Percentiles rank a stretch among this genome's conserved stretches.
These are phyloP conservation scores for Neonectria hederae DNA, from an alignment of 2,329 filamentous ascomycete genomes.

Conservation along the genomic window DNA sequence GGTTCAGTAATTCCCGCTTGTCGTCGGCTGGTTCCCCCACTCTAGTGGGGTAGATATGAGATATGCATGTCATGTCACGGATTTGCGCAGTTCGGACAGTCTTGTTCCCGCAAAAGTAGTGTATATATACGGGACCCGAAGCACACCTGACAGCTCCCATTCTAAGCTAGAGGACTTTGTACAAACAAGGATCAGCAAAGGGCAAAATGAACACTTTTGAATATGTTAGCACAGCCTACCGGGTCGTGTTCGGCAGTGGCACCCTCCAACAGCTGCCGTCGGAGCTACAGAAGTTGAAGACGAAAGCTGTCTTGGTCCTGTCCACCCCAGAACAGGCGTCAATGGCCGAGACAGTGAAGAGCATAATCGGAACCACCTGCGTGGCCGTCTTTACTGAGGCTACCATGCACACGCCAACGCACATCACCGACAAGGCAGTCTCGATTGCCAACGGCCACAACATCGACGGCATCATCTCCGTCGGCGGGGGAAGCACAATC, in stretches of 20 bases:
- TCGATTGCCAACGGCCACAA: neutral
- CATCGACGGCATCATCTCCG: slow-evolving; percentile 42
- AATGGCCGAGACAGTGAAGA: slow-evolving; percentile 27
- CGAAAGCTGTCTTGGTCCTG: slow-evolving; percentile 56
- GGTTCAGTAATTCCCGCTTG: too few species aligned
- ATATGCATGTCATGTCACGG: neutral
- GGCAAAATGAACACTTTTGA: slow-evolving; percentile 62
- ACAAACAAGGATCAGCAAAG: neutral
- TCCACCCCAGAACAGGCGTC: slow-evolving; percentile 55
- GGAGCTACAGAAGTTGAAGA: slow-evolving; percentile 54
- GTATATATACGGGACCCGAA: neutral
- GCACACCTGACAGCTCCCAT: neutral
- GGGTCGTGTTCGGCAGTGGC: slow-evolving; percentile 66
- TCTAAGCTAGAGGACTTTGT: neutral
- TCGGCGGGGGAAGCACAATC: slow-evolving; percentile 48
- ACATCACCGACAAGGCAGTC: slow-evolving; percentile 21
- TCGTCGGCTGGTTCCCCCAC: neutral
- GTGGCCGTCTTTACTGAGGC: slow-evolving; percentile 23
- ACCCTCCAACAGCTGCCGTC: slow-evolving; percentile 58
- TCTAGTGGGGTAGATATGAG: neutral
- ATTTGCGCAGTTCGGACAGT: neutral
- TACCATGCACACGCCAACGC: slow-evolving; percentile 22
- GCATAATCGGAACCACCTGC: slow-evolving; percentile 17
- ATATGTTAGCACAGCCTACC: slow-evolving; percentile 60
- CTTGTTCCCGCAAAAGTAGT: neutral